Conservation (phyloP, 192 early-diverging fungal genomes). For the Podila minutissima region DNA sequence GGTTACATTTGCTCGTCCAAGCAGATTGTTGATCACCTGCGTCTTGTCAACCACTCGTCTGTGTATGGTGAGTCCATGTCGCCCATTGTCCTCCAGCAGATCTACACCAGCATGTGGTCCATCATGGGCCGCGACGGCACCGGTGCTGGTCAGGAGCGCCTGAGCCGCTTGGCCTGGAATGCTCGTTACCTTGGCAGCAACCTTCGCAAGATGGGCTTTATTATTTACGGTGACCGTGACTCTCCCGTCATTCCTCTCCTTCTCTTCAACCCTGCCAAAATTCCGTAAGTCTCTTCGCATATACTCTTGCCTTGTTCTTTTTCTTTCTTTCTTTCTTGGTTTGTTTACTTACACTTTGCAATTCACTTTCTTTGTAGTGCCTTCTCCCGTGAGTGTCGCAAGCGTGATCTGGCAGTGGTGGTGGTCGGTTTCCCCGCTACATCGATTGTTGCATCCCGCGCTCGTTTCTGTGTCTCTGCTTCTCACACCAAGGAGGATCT, state of each 20-base stretch:
- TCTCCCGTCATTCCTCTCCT: slow-evolving; percentile 93
- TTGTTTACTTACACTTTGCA: background rate
- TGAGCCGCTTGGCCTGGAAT: slow-evolving; percentile 91
- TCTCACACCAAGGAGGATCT: slow-evolving; percentile 96
- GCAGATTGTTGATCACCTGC: slow-evolving; percentile 82
- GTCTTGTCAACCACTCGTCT: slow-evolving; percentile 80
- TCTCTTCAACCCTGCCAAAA: slow-evolving; percentile 95
- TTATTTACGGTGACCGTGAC: slow-evolving; percentile 88
- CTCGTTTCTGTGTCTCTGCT: slow-evolving; percentile 94
- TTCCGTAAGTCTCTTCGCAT: slow-evolving; percentile 57
- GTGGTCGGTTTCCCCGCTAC: slow-evolving; percentile 98
- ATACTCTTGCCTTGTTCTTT: background rate
- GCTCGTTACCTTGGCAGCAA: slow-evolving; percentile 83
- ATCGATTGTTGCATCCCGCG: slow-evolving; percentile 94
- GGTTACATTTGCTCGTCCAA: slow-evolving; percentile 88
- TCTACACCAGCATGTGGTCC: slow-evolving; percentile 88
- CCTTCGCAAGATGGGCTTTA: slow-evolving; percentile 90
- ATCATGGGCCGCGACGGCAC: slow-evolving; percentile 94
- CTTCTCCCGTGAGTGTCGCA: slow-evolving; percentile 92
- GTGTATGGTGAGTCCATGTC: slow-evolving; percentile 94
- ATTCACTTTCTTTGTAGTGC: slow-evolving; percentile 56
- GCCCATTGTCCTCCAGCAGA: slow-evolving; percentile 88
- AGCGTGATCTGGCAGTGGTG: slow-evolving; percentile 92
- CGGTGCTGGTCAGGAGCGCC: slow-evolving; percentile 81
- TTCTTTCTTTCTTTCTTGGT: background rate